Percentiles rank a stretch among this genome's conserved stretches.
These are phyloP conservation scores for Cryptosporidium bovis DNA, from an alignment of 169 alveolate genomes.

Conservation along the genomic window DNA sequence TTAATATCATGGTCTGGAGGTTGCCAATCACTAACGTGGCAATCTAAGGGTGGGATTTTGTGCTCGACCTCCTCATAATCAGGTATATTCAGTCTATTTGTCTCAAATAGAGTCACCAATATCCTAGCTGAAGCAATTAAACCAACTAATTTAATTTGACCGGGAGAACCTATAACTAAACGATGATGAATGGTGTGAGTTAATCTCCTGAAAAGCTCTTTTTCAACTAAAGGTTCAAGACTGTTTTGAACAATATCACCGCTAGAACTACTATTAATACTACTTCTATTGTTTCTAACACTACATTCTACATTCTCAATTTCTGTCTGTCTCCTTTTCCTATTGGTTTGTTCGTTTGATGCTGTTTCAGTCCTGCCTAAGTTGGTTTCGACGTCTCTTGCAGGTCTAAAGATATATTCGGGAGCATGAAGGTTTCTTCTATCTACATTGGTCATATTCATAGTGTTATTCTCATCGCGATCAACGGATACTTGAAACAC, in stretches of 20 bases:
- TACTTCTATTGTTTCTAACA: too few species aligned
- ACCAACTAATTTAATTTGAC: conserved; percentile 67
- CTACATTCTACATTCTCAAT: too few species aligned
- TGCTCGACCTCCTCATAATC: conserved; percentile 23
- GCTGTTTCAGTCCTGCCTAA: not conserved
- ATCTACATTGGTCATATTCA: too few species aligned
- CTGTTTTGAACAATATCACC: too few species aligned
- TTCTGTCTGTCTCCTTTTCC: not conserved
- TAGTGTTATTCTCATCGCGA: too few species aligned
- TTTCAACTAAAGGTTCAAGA: conserved; percentile 1
- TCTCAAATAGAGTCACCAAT: conserved; percentile 29
- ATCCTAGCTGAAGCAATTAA: conserved; percentile 62
- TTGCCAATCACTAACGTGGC: conserved; percentile 73
- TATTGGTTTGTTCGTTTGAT: not conserved
- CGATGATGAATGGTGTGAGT: conserved; percentile 48
- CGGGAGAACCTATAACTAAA: conserved; percentile 46
- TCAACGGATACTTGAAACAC: too few species aligned
- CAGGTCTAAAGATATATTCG: too few species aligned
- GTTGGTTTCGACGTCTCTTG: not conserved
- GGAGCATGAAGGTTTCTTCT: too few species aligned
- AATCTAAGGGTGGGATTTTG: conserved; percentile 28
- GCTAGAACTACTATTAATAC: too few species aligned
- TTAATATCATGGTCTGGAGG: conserved; percentile 45
- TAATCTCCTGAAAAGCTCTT: conserved; percentile 38
- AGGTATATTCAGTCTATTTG: conserved; percentile 44